Conservation (phyloP, 768 basidiomycete species). For the Saitozyma sp. region DNA sequence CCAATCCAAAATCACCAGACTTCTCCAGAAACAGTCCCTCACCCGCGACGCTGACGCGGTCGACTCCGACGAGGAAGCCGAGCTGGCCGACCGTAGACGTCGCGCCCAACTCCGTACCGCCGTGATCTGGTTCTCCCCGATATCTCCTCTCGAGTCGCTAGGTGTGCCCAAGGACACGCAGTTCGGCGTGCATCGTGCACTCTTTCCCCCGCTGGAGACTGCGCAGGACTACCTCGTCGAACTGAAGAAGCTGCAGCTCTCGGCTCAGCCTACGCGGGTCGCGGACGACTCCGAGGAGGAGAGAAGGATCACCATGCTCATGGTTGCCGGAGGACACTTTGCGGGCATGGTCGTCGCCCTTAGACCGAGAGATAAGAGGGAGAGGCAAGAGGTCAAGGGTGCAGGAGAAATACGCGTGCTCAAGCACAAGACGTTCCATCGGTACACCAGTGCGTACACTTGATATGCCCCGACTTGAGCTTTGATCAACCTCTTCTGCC, state of each 20-base stretch:
- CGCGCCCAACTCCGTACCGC: constrained; percentile 62
- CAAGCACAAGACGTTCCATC: constrained; percentile 92
- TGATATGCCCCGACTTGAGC: neutral
- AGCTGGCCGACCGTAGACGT: constrained; percentile 49
- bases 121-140: constrained; percentile 78
- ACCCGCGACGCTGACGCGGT: constrained; percentile 47
- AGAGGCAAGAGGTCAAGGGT: constrained; percentile 71
- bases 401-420: constrained; percentile 59
- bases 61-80: constrained; percentile 47
- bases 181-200: constrained; percentile 77
- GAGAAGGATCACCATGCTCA: constrained; percentile 87
- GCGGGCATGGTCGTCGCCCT: constrained; percentile 76
- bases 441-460: constrained; percentile 82
- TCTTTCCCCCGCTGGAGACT: constrained; percentile 61
- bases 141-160: constrained; percentile 38
- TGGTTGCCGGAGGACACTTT: constrained; percentile 97
- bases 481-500: neutral
- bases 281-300: constrained; percentile 35
- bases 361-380: constrained; percentile 58
- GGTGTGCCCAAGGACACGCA: constrained; percentile 65
- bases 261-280: constrained; percentile 8
- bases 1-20: constrained; percentile 64
- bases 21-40: constrained; percentile 64
- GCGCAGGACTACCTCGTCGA: constrained; percentile 45
- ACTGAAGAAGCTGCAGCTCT: constrained; percentile 44